Evolutionary conservation across 345 rosid species (phyloP).

Genomic region (Syzygium aromaticum): DNA sequence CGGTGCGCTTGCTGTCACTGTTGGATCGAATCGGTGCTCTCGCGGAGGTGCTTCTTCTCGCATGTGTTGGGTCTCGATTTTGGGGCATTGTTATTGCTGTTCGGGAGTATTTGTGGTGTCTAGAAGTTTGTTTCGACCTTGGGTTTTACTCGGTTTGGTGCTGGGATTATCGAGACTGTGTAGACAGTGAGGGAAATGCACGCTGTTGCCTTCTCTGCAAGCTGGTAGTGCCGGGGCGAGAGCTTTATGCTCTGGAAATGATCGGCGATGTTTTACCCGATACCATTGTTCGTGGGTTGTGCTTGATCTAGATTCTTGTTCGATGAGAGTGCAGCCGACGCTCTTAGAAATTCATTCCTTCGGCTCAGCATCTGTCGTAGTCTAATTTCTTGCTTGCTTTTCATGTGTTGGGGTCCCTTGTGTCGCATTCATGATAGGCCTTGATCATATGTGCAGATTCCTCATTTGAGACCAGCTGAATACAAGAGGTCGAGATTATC

Average conservation of each 20-base stretch:
- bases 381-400: not conserved
- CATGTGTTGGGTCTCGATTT: not conserved
- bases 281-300: not conserved
- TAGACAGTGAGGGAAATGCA: not conserved
- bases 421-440: not conserved
- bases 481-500: slow-evolving; percentile 78
- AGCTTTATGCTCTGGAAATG: not conserved
- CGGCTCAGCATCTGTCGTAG: not conserved
- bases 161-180: not conserved
- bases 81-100: not conserved
- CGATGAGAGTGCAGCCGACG: not conserved
- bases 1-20: not conserved
- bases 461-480: slow-evolving; percentile 83
- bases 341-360: not conserved
- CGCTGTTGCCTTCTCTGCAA: not conserved
- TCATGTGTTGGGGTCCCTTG: not conserved
- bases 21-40: not conserved
- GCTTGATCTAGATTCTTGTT: not conserved
- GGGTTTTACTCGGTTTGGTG: not conserved
- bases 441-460: slow-evolving; percentile 37
- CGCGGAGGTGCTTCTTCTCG: not conserved
- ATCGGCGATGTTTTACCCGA: not conserved
- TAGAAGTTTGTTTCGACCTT: not conserved
- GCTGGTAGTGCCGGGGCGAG: not conserved
- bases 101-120: not conserved